Conservation (phyloP, 345 rosid species). For the Litchi chinensis region DNA sequence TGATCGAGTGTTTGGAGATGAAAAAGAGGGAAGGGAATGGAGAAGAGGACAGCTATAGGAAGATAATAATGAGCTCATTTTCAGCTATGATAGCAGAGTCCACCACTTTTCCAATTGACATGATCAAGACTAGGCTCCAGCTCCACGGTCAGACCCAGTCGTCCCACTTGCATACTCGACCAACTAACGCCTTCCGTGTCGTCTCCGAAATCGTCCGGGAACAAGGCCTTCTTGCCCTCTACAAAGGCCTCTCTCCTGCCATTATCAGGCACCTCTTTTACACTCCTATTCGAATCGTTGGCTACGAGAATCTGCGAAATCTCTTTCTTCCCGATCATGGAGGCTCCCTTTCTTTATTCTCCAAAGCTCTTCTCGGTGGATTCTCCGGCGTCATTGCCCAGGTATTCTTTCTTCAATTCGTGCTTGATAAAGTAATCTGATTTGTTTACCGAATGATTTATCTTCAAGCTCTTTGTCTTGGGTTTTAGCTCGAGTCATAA, state of each 20-base stretch:
- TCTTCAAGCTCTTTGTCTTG: background rate
- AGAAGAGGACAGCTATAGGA: conserved; percentile 29
- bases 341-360: conserved; percentile 56
- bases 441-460: too few relatives aligned
- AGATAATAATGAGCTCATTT: conserved; percentile 60
- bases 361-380: conserved; percentile 72
- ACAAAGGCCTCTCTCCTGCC: conserved; percentile 78
- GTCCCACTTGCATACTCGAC: conserved; percentile 32
- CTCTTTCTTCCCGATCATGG: conserved; percentile 26
- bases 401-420: conserved; percentile 39
- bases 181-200: conserved; percentile 51
- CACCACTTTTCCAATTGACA: conserved; percentile 80
- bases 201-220: conserved; percentile 53
- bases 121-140: conserved; percentile 86
- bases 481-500: background rate
- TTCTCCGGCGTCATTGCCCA: conserved; percentile 83
- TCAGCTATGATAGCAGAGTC: conserved; percentile 89
- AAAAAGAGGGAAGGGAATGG: conserved; percentile 13
- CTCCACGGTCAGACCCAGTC: conserved; percentile 47
- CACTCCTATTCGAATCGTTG: conserved; percentile 81
- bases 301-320: conserved; percentile 76
- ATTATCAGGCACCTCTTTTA: conserved; percentile 73
- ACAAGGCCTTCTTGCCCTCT: conserved; percentile 59
- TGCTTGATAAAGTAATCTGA: too few relatives aligned
- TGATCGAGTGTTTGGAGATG: background rate